Conservation (phyloP, 345 rosid genomes). For the Clarkia xantiana region DNA sequence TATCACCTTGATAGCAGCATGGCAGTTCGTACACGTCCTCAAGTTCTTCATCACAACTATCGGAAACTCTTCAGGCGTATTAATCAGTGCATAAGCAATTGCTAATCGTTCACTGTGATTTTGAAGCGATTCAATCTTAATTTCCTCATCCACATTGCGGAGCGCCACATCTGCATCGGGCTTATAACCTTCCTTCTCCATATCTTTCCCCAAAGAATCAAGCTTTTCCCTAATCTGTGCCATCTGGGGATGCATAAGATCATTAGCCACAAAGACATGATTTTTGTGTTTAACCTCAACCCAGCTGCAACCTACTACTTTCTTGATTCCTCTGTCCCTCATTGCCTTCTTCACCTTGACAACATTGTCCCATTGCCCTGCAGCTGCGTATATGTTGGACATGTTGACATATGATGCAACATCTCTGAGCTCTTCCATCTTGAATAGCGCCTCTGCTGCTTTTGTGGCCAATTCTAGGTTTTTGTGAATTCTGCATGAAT, state of each 20-base stretch:
- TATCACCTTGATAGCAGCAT: conserved; percentile 70
- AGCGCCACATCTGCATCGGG: conserved; percentile 64
- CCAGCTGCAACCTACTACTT: conserved; percentile 74
- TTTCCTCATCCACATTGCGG: conserved; percentile 45
- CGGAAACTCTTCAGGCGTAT: conserved; percentile 57
- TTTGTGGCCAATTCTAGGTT: conserved; percentile 49
- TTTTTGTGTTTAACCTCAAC: conserved; percentile 51
- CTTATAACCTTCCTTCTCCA: conserved; percentile 58
- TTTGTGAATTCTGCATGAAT: conserved; percentile 79
- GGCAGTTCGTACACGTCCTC: conserved; percentile 77
- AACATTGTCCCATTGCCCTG: conserved; percentile 63
- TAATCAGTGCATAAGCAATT: conserved; percentile 69
- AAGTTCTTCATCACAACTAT: conserved; percentile 76
- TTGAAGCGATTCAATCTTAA: conserved; percentile 56
- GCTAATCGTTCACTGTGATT: conserved; percentile 76
- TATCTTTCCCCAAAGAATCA: conserved; percentile 30
- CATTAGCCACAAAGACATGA: conserved; percentile 56
- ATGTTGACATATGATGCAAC: conserved; percentile 70
- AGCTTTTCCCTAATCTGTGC: conserved; percentile 40
- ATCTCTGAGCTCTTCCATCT: conserved; percentile 61
- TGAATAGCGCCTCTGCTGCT: conserved; percentile 56
- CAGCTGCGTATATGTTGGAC: conserved; percentile 69
- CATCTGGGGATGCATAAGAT: conserved; percentile 39
- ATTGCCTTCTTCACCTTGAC: conserved; percentile 56
- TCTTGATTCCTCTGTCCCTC: conserved; percentile 64